A percentile compares a stretch with the other conserved stretches of the same genome.
Evolutionary conservation across 495 filamentous ascomycete species (phyloP).

Genomic region (Saxispiralis lemnorum): DNA sequence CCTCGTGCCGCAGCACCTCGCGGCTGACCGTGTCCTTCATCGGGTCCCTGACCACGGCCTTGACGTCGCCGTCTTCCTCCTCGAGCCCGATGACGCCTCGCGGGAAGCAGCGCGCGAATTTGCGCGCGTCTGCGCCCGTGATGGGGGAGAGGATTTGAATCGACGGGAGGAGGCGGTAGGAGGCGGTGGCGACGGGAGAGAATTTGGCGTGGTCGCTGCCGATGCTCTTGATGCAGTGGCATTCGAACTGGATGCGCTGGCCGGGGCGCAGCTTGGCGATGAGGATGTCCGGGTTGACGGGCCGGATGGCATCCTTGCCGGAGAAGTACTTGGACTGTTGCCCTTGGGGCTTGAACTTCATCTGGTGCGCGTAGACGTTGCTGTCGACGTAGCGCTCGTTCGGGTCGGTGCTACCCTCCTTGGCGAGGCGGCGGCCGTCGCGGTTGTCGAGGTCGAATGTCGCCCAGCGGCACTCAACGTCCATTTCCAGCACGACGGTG

Average conservation of each 20-base stretch:
- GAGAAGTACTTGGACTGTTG: conserved; percentile 50
- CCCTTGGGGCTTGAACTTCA: conserved; percentile 57
- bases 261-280: conserved; percentile 87
- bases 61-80: conserved; percentile 55
- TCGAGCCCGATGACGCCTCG: conserved; percentile 71
- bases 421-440: conserved; percentile 34
- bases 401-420: conserved; percentile 53
- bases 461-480: conserved; percentile 62
- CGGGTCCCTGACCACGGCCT: conserved; percentile 69
- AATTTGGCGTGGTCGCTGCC: conserved; percentile 95
- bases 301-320: conserved; percentile 37
- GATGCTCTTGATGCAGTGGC: conserved; percentile 85
- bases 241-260: conserved; percentile 62
- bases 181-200: conserved; percentile 85
- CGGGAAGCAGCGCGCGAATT: conserved; percentile 83
- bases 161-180: conserved; percentile 73
- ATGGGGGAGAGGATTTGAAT: conserved; percentile 74
- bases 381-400: conserved; percentile 66
- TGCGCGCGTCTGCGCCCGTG: conserved; percentile 64
- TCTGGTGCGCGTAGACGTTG: conserved; percentile 70
- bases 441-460: conserved; percentile 15
- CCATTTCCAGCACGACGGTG: conserved; percentile 53
- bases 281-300: conserved; percentile 81
- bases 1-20: conserved; percentile 77
- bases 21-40: conserved; percentile 83